Percentiles rank a stretch among this genome's conserved stretches.
phyloP scores from a whole-genome alignment of 352 stramenopile species.

The Thalassiosira exigua region DNA sequence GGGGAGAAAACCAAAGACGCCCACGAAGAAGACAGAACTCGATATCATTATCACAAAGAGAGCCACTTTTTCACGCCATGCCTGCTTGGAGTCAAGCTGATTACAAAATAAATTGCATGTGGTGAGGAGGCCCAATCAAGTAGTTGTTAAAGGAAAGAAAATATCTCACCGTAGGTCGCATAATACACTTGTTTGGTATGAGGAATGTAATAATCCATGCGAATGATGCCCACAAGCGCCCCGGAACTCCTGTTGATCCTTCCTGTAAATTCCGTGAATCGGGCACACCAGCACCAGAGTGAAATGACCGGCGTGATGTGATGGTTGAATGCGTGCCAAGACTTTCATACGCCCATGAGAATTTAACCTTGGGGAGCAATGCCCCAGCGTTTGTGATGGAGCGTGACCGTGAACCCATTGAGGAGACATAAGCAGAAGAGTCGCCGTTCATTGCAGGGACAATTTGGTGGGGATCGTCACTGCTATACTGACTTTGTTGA shows the following conservation, averaged over 20 bases:
- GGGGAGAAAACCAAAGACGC: slow-evolving; percentile 31
- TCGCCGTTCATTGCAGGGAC: not conserved
- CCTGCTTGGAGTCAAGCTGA: slow-evolving; percentile 33
- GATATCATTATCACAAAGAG: slow-evolving; percentile 26
- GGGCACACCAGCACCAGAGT: not conserved
- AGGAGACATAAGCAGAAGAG: not conserved
- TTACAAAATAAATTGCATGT: too few species aligned
- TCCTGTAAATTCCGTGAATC: not conserved
- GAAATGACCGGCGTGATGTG: not conserved
- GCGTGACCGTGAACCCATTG: not conserved
- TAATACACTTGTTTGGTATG: slow-evolving; percentile 28
- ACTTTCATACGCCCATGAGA: not conserved
- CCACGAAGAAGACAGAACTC: slow-evolving; percentile 30
- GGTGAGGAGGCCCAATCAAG: too few species aligned
- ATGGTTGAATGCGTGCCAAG: not conserved
- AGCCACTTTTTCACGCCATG: slow-evolving; percentile 32
- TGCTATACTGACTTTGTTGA: too few species aligned
- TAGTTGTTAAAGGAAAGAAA: too few species aligned
- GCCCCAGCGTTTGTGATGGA: too few species aligned
- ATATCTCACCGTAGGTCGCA: slow-evolving; percentile 7
- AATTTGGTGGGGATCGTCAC: not conserved
- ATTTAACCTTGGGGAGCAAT: not conserved
- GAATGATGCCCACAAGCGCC: slow-evolving; percentile 29
- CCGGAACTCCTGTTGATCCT: not conserved
- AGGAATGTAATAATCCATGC: slow-evolving; percentile 28